phyloP scores from a whole-genome alignment of 164 flowering plant genomes.

The Chloranthus sessilifolius region DNA sequence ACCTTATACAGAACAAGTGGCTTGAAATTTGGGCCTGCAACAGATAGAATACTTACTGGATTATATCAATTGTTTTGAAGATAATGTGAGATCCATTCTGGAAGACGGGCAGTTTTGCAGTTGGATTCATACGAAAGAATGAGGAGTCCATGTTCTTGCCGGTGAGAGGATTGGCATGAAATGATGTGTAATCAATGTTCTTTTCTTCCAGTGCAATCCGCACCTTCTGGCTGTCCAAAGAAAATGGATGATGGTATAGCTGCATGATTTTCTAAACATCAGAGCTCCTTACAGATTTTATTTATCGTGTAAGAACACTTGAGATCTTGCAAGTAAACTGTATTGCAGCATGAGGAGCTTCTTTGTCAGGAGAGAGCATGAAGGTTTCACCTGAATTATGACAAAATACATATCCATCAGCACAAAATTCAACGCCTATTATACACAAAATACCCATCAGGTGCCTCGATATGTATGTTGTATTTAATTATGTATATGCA shows the following conservation, averaged over 20 bases:
- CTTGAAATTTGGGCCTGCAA: not conserved
- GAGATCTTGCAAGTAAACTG: not conserved
- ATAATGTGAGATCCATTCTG: constrained; percentile 79
- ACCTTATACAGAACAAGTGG: too few relatives aligned
- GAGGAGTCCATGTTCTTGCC: constrained; percentile 80
- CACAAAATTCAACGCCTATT: too few relatives aligned
- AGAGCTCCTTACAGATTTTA: constrained; percentile 3
- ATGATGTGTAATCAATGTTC: constrained; percentile 80
- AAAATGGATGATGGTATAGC: constrained; percentile 87
- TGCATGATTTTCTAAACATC: constrained; percentile 56
- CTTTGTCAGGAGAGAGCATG: too few relatives aligned
- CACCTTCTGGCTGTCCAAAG: constrained; percentile 91
- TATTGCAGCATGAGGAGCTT: too few relatives aligned
- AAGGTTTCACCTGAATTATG: too few relatives aligned
- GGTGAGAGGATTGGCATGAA: constrained; percentile 84
- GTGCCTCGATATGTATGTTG: too few relatives aligned
- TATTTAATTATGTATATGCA: too few relatives aligned
- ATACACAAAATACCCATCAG: too few relatives aligned
- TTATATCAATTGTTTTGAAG: constrained; percentile 67
- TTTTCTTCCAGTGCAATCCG: constrained; percentile 91
- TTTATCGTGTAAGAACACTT: not conserved
- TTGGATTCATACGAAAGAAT: constrained; percentile 76
- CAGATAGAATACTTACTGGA: constrained; percentile 52
- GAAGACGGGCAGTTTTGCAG: constrained; percentile 80
- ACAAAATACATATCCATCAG: too few relatives aligned